Evolutionary conservation across 805 yeast species (phyloP), one percentile per base, ranked within the genome.

Genomic region (Henningerozyma blattae): DNA sequence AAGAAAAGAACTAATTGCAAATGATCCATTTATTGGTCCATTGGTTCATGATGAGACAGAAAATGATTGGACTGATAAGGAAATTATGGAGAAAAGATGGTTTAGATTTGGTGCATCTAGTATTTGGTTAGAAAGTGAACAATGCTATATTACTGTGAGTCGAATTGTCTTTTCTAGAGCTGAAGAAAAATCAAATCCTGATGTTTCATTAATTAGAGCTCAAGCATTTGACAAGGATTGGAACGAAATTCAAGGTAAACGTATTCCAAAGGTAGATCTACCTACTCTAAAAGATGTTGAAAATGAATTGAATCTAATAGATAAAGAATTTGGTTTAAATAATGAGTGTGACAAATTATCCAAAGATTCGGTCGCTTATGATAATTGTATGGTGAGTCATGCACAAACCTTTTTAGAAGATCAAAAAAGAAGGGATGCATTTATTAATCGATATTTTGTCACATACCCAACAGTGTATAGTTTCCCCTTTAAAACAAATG

Each of bases 111-210:
- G 72, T 5, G 73, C 73, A 1, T 62, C 73, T 1, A 61, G 71
- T 1, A 69, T 69, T 13, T 71, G 74, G 73, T 47, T 72, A 19
- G 65, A 62, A 27, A 64, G 64, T 28, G 69, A 67, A 41, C 67
- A 68, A 19, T 62, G 68, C n/a, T 73, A 70, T 48, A 48, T 65
- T 40, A 57, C 67, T 56, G 65, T 63, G 14, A 62, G 70, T 16
- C 51, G 75, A 37, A 44, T 68, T 15, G 47, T 61, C 14, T 69
- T 66, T 45, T 46, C 56, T 8, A 53, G 54, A 3, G 55, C 54
- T 5, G 39, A 44, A 2, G 39, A 40, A 5, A 53, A 59, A 37
- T 56, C 47, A 32, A 47, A 49, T 30, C 29, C 29, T 2, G 18
- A 27, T 15, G 18, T 27, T n/a, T 27, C 29, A 3, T 7, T 15